Evolutionary conservation across 768 basidiomycete genomes (phyloP).

Genomic region (Lepiota subincarnata): DNA sequence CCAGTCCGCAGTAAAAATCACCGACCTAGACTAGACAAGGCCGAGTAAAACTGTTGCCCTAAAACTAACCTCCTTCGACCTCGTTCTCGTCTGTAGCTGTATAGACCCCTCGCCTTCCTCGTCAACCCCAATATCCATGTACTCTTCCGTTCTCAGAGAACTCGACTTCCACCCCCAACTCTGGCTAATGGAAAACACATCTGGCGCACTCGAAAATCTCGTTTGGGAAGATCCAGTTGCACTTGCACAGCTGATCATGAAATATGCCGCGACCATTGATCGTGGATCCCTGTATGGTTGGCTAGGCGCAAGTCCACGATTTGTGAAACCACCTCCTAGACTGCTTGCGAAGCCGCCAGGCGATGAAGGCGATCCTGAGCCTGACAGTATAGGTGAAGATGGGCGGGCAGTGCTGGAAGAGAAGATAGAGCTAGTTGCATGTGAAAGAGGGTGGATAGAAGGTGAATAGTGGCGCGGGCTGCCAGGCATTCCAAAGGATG

Average conservation of each 20-base stretch:
- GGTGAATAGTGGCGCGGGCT: conserved; percentile 39
- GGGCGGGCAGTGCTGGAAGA: conserved; percentile 20
- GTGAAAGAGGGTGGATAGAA: conserved; percentile 38
- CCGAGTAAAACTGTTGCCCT: conserved; percentile 79
- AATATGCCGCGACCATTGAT: conserved; percentile 69
- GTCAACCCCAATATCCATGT: conserved; percentile 37
- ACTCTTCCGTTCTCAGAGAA: conserved; percentile 46
- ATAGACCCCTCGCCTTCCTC: conserved; percentile 18
- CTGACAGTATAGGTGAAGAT: conserved; percentile 20
- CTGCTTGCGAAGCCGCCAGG: conserved; percentile 11
- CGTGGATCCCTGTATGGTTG: conserved; percentile 80
- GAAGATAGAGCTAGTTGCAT: conserved; percentile 38
- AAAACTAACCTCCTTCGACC: conserved; percentile 54
- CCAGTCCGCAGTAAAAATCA: no score
- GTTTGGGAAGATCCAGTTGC: conserved; percentile 80
- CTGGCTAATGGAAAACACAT: conserved; percentile 79
- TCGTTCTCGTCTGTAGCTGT: conserved; percentile 17
- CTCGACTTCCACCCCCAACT: conserved; percentile 92
- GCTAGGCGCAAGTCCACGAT: conserved; percentile 33
- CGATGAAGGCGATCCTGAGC: conserved; percentile 18
- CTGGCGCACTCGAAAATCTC: conserved; percentile 81
- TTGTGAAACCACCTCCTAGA: conserved; percentile 6
- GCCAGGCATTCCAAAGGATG: conserved; percentile 13
- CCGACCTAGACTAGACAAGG: conserved; percentile 44
- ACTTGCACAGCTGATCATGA: conserved; percentile 77